Percentiles rank a stretch among this genome's conserved stretches.
These are phyloP conservation scores for Auriscalpium orientale DNA, from an alignment of 768 basidiomycete species.

Conservation along the genomic window DNA sequence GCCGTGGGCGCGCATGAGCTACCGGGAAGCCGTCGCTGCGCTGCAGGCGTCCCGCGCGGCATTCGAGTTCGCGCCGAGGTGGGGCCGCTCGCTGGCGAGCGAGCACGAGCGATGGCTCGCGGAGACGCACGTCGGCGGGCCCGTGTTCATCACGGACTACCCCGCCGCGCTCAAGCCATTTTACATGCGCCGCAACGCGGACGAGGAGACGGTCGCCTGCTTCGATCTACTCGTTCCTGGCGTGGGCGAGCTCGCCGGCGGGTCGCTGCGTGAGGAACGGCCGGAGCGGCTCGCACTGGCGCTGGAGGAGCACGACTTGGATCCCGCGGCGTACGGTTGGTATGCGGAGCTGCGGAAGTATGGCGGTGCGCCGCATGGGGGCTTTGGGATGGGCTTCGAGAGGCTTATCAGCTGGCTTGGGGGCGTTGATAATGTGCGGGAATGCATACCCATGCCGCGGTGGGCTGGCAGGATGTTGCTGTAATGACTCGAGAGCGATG, in stretches of 20 bases:
- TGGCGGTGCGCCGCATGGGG: conserved; percentile 88
- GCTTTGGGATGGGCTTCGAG: conserved; percentile 96
- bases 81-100: conserved; percentile 70
- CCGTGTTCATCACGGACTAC: conserved; percentile 90
- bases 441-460: conserved; percentile 87
- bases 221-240: conserved; percentile 90
- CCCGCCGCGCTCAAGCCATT: conserved; percentile 83
- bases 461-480: conserved; percentile 78
- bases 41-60: conserved; percentile 33
- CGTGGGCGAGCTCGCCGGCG: conserved; percentile 87
- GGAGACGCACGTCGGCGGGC: conserved; percentile 55
- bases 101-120: conserved; percentile 94
- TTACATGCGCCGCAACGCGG: conserved; percentile 80
- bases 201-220: conserved; percentile 69
- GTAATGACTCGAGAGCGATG: conserved; percentile 21
- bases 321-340: conserved; percentile 45
- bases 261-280: conserved; percentile 83
- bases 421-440: conserved; percentile 85
- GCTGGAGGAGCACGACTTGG: conserved; percentile 42
- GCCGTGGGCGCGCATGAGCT: conserved; percentile 70
- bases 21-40: conserved; percentile 63
- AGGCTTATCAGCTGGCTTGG: conserved; percentile 81
- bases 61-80: conserved; percentile 54
- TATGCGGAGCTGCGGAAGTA: conserved; percentile 79
- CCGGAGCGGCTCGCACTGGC: conserved; percentile 39